Evolutionary conservation across 176 grass and related monocot species (phyloP).

Genomic region (Carex littledalei): DNA sequence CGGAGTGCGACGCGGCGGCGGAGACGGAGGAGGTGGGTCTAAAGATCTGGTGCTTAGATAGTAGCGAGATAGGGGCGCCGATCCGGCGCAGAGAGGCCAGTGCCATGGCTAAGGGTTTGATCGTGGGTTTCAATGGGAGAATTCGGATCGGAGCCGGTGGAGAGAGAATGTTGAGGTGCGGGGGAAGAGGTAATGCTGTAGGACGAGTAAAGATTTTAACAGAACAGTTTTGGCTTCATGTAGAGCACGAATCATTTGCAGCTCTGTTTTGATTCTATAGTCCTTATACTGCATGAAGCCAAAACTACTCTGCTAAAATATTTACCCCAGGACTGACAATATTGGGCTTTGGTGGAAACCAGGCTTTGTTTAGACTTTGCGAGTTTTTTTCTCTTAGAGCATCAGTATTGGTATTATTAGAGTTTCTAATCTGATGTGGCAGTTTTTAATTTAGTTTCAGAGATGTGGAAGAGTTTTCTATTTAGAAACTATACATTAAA

Average conservation of each 20-base stretch:
- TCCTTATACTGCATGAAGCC: too few relatives aligned
- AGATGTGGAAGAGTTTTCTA: too few relatives aligned
- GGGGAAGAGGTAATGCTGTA: neutral
- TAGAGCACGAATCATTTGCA: too few relatives aligned
- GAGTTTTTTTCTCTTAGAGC: too few relatives aligned
- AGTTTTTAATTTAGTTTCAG: too few relatives aligned
- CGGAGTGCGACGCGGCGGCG: conserved; percentile 29
- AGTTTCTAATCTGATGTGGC: too few relatives aligned
- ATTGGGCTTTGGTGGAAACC: neutral
- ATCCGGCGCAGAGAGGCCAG: conserved; percentile 55
- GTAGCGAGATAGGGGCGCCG: conserved; percentile 28
- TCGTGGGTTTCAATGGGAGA: conserved; percentile 31
- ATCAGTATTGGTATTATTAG: too few relatives aligned
- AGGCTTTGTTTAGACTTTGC: neutral
- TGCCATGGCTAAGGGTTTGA: conserved; percentile 60
- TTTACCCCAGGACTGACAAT: neutral
- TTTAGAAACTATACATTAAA: too few relatives aligned
- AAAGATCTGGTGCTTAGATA: conserved; percentile 28
- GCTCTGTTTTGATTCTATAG: too few relatives aligned
- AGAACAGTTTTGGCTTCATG: too few relatives aligned
- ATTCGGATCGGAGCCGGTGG: conserved; percentile 20
- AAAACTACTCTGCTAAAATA: too few relatives aligned
- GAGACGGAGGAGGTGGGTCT: conserved; percentile 19
- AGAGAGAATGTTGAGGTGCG: neutral
- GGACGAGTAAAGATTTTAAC: too few relatives aligned